phyloP scores from a whole-genome alignment of 352 stramenopile genomes.

The Globisporangium rhizosaccharum region DNA sequence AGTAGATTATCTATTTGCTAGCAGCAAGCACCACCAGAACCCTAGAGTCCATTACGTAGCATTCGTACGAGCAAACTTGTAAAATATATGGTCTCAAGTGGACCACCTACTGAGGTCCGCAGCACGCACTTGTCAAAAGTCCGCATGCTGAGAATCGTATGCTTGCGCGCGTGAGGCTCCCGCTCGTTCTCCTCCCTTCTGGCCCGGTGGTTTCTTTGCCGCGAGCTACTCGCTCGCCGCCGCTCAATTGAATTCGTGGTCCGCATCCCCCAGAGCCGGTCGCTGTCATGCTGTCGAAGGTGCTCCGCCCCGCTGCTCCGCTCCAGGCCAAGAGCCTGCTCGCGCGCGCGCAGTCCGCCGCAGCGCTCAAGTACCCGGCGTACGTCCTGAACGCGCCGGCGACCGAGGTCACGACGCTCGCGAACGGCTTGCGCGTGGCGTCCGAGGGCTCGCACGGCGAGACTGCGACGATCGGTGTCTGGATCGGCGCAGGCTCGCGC shows the following conservation, averaged over 20 bases:
- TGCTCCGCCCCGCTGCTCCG: slow-evolving; percentile 41
- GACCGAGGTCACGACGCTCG: slow-evolving; percentile 96
- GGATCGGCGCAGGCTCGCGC: slow-evolving; percentile 94
- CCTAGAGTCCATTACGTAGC: neutral
- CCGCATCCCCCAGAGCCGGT: slow-evolving; percentile 3
- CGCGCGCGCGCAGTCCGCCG: slow-evolving; percentile 60
- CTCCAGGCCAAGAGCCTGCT: slow-evolving; percentile 27
- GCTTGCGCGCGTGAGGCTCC: slow-evolving; percentile 6
- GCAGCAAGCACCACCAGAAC: neutral
- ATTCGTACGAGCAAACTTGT: neutral
- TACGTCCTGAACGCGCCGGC: slow-evolving; percentile 92
- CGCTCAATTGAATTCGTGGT: slow-evolving; percentile 18
- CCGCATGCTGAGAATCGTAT: neutral
- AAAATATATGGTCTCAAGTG: neutral
- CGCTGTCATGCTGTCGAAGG: slow-evolving; percentile 61
- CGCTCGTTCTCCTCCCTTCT: neutral
- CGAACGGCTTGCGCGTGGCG: slow-evolving; percentile 96
- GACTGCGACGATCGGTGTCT: slow-evolving; percentile 98
- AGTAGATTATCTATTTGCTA: neutral
- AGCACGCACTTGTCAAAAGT: neutral
- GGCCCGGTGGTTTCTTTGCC: slow-evolving; percentile 12
- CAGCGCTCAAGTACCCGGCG: slow-evolving; percentile 72
- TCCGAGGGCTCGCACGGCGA: slow-evolving; percentile 95
- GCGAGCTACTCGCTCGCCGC: neutral
- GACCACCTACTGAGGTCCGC: neutral